Percentiles rank a stretch among this genome's conserved stretches.
Evolutionary conservation across 2,329 filamentous ascomycete genomes (phyloP).

Genomic region (Venturia asperata): DNA sequence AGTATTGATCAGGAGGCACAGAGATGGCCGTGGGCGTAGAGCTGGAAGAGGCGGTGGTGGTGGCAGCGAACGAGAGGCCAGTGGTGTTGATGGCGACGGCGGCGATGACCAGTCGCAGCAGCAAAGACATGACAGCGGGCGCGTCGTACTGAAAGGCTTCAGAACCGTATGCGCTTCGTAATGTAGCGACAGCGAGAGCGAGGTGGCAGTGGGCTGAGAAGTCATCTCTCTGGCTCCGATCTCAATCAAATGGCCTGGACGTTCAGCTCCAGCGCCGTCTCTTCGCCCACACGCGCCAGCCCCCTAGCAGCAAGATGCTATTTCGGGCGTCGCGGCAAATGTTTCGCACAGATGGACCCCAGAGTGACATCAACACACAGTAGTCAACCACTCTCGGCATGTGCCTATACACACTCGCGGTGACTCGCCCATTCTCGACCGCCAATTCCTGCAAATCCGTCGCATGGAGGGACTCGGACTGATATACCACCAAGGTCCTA

Average conservation of each 20-base stretch:
- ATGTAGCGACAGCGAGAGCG: neutral
- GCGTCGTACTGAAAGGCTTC: neutral
- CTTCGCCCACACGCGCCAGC: neutral
- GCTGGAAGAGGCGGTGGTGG: neutral
- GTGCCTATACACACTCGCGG: too few relatives aligned
- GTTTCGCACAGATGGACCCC: too few relatives aligned
- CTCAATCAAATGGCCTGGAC: neutral
- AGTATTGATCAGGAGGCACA: constrained; percentile 22
- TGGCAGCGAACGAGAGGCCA: neutral
- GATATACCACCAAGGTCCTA: too few relatives aligned
- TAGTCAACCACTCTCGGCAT: too few relatives aligned
- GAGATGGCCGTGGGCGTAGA: constrained; percentile 15
- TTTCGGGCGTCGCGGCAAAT: neutral
- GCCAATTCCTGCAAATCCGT: too few relatives aligned
- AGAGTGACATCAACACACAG: too few relatives aligned
- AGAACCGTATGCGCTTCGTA: neutral
- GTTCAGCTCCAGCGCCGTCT: neutral
- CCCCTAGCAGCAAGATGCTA: neutral
- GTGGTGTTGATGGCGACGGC: neutral
- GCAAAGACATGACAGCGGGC: neutral
- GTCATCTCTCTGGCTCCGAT: neutral
- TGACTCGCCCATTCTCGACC: too few relatives aligned
- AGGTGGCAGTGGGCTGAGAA: neutral
- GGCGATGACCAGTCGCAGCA: neutral
- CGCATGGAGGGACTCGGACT: too few relatives aligned